These are phyloP conservation scores for Polytrichum commune DNA, from an alignment of 225 moss, liverwort and hornwort genomes.

Conservation along the genomic window DNA sequence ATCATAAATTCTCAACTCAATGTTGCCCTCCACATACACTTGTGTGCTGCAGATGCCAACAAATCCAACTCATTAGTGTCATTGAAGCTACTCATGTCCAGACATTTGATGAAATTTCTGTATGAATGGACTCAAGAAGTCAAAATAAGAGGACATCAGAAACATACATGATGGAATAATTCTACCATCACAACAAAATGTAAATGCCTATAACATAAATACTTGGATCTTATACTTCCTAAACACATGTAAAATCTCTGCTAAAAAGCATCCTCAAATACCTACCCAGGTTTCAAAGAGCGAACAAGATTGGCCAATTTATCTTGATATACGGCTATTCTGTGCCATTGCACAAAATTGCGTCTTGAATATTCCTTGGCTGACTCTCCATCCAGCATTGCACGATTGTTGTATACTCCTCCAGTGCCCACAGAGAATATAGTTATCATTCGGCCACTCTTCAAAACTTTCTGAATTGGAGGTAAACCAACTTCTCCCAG, in stretches of 20 bases:
- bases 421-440: constrained; percentile 92
- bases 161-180: background rate
- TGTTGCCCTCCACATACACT: constrained; percentile 85
- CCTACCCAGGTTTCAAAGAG: constrained; percentile 73
- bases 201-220: background rate
- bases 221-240: background rate
- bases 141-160: background rate
- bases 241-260: constrained; percentile 5
- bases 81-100: too few species aligned
- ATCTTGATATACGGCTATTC: constrained; percentile 87
- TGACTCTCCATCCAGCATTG: constrained; percentile 75
- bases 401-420: constrained; percentile 84
- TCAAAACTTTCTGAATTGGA: constrained; percentile 82
- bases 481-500: constrained; percentile 85
- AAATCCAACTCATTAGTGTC: too few species aligned
- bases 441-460: constrained; percentile 81
- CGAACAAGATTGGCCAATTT: constrained; percentile 58
- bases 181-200: background rate
- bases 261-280: background rate
- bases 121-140: too few species aligned
- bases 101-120: too few species aligned
- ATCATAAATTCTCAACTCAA: constrained; percentile 79
- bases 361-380: constrained; percentile 80
- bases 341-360: constrained; percentile 84
- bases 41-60: constrained; percentile 49